A percentile compares a stretch with the other conserved stretches of the same genome.
These are phyloP conservation scores for Puccinia horiana DNA, from an alignment of 1,284 basidiomycete genomes.

Conservation along the genomic window DNA sequence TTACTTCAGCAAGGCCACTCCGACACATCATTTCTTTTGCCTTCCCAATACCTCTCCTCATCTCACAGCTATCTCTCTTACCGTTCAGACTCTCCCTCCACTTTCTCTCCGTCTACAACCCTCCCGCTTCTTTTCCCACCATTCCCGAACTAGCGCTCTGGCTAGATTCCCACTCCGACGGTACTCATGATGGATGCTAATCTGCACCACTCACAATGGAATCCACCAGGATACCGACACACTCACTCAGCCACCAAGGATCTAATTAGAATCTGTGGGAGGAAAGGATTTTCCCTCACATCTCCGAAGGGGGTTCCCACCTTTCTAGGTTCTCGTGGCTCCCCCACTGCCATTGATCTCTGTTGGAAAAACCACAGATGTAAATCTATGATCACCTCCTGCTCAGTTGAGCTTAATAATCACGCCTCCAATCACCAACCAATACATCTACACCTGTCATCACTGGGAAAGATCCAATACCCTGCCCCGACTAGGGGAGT, in stretches of 20 bases:
- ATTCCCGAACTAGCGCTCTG: not conserved
- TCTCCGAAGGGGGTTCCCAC: slow-evolving; percentile 28
- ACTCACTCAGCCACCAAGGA: not conserved
- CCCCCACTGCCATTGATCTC: slow-evolving; percentile 7
- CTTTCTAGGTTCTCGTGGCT: not conserved
- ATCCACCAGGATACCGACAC: slow-evolving; percentile 1
- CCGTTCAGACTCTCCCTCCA: not conserved
- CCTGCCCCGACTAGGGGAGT: not conserved
- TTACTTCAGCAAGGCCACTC: slow-evolving; percentile 12
- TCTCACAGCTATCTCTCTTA: not conserved
- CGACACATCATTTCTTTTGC: not conserved
- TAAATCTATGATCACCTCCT: not conserved
- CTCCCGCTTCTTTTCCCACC: no score
- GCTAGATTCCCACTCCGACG: not conserved
- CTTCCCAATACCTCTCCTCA: not conserved
- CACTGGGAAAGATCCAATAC: no score
- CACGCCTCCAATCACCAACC: slow-evolving; percentile 38
- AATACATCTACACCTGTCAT: not conserved
- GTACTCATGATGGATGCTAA: slow-evolving; percentile 24
- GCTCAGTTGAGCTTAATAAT: not conserved
- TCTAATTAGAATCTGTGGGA: not conserved
- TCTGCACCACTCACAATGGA: slow-evolving; percentile 17
- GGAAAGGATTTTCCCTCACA: not conserved
- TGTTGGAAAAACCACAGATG: slow-evolving; percentile 11
- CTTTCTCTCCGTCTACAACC: not conserved